Conservation (phyloP, 768 basidiomycete species). For the Tylopilus felleus region DNA sequence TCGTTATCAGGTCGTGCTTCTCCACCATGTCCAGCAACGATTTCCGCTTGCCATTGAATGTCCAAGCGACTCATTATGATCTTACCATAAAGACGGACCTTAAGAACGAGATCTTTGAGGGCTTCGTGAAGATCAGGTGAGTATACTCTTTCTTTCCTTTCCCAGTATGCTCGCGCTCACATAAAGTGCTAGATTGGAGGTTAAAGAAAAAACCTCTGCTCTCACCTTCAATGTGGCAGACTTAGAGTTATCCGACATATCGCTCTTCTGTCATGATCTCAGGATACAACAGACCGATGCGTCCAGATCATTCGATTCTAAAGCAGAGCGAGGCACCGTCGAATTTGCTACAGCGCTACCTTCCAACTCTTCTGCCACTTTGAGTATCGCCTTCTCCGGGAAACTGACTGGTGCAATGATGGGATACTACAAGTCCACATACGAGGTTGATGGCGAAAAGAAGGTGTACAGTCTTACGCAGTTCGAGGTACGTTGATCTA, state of each 20-base stretch:
- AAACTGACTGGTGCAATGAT: conserved; percentile 69
- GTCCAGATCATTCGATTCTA: conserved; percentile 52
- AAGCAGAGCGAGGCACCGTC: conserved; percentile 63
- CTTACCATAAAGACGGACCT: conserved; percentile 81
- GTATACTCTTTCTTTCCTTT: conserved; percentile 19
- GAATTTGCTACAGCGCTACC: conserved; percentile 56
- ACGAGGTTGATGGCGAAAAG: conserved; percentile 59
- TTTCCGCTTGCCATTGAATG: conserved; percentile 60
- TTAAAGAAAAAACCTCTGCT: conserved; percentile 56
- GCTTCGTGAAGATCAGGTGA: conserved; percentile 69
- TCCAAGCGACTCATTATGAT: conserved; percentile 76
- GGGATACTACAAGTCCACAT: conserved; percentile 76
- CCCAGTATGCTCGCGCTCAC: not conserved
- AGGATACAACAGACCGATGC: conserved; percentile 45
- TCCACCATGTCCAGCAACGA: conserved; percentile 12
- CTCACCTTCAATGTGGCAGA: conserved; percentile 65
- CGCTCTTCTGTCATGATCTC: conserved; percentile 53
- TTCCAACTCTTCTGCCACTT: conserved; percentile 62
- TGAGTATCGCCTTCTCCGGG: conserved; percentile 69
- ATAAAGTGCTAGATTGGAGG: conserved; percentile 48
- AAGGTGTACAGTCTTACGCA: conserved; percentile 81
- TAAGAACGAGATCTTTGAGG: conserved; percentile 68
- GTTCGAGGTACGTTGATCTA: conserved; percentile 57
- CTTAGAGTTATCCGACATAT: conserved; percentile 55
- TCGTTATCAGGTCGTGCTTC: conserved; percentile 5